phyloP scores from a whole-genome alignment of 495 filamentous ascomycete genomes.

The Daldinia grandis region DNA sequence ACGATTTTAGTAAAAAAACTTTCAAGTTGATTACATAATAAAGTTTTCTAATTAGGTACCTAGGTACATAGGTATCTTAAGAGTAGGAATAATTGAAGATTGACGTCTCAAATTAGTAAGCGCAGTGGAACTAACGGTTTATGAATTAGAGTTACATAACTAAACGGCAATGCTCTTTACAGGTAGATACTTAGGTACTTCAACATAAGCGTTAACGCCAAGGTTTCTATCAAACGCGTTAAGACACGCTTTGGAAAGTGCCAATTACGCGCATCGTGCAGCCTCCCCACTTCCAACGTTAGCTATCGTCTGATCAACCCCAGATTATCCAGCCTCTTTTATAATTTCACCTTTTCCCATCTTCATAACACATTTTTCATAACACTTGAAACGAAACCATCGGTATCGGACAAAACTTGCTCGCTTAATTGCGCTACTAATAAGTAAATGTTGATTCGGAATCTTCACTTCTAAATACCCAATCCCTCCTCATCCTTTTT shows the following conservation, averaged over 20 bases:
- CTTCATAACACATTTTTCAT: neutral
- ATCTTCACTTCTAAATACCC: neutral
- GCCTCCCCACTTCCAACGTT: constrained; percentile 29
- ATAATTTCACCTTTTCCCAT: constrained; percentile 1
- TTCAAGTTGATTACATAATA: no score
- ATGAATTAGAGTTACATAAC: no score
- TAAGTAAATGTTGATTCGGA: neutral
- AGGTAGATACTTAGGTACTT: neutral
- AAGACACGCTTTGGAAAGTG: constrained; percentile 27
- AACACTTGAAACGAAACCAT: constrained; percentile 4
- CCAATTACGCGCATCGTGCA: constrained; percentile 31
- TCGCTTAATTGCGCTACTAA: neutral
- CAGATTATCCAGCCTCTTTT: constrained; percentile 20
- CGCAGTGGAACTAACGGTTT: neutral
- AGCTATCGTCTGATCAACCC: constrained; percentile 28
- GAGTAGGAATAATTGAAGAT: no score
- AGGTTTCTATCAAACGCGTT: constrained; percentile 30
- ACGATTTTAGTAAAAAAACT: no score
- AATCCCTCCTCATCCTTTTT: neutral
- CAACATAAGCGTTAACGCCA: neutral
- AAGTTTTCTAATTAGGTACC: no score
- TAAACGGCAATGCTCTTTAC: no score
- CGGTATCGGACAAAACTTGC: neutral
- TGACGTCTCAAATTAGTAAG: neutral
- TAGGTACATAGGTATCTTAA: no score